Percentiles rank a stretch among this genome's conserved stretches.
phyloP scores from a whole-genome alignment of 768 basidiomycete species.

The Boletus bicolor region DNA sequence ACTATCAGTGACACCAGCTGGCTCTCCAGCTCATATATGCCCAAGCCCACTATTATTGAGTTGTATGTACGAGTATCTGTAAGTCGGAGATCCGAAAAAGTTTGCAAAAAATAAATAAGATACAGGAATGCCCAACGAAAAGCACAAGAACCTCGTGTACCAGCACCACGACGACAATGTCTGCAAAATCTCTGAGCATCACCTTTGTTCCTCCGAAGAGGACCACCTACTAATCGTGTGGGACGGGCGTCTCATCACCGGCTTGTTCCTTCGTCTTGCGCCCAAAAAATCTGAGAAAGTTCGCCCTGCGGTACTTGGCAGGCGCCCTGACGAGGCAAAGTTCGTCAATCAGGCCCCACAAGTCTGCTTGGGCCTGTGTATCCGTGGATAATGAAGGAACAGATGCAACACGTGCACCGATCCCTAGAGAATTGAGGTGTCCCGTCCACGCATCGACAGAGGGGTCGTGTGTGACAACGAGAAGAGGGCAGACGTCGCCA shows the following conservation, averaged over 20 bases:
- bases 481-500: constrained; percentile 27
- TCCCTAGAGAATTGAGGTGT: constrained; percentile 8
- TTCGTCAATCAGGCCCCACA: constrained; percentile 18
- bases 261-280: constrained; percentile 10
- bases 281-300: constrained; percentile 15
- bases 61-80: neutral
- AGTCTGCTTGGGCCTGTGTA: neutral
- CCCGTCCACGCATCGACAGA: constrained; percentile 11
- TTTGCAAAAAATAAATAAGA: neutral
- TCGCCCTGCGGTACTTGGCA: constrained; percentile 13
- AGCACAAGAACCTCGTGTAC: neutral
- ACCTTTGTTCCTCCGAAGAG: neutral
- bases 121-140: neutral
- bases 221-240: neutral
- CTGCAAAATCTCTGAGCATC: neutral
- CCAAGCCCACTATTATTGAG: neutral
- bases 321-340: constrained; percentile 24
- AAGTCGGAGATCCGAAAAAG: neutral
- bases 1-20: too few species aligned
- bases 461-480: constrained; percentile 15
- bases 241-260: neutral
- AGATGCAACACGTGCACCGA: constrained; percentile 13
- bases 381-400: neutral
- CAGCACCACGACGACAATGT: too few species aligned
- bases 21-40: neutral